Conservation (phyloP, 805 yeast genomes). For the Teunomyces atbi region DNA sequence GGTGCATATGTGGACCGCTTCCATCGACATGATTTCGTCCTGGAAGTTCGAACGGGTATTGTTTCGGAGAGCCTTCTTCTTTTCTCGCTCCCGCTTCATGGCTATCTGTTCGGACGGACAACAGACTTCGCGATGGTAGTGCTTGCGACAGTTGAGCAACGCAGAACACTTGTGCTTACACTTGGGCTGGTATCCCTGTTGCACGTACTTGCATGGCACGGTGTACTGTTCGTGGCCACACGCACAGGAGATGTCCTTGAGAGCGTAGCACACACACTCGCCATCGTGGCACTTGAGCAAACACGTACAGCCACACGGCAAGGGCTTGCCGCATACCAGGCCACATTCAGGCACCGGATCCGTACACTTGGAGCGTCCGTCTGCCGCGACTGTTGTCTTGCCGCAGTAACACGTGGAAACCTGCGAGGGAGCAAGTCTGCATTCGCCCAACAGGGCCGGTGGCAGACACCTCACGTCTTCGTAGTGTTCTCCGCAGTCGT, state of each 20-base stretch:
- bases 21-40: slow-evolving; percentile 59
- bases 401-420: slow-evolving; percentile 82
- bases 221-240: slow-evolving; percentile 59
- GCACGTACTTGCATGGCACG: slow-evolving; percentile 64
- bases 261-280: slow-evolving; percentile 62
- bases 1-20: slow-evolving; percentile 73
- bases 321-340: slow-evolving; percentile 55
- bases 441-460: slow-evolving; percentile 24
- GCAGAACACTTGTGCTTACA: slow-evolving; percentile 76
- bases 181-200: slow-evolving; percentile 50
- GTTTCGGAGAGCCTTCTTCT: slow-evolving; percentile 49
- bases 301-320: slow-evolving; percentile 76
- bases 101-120: slow-evolving; percentile 70
- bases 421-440: slow-evolving; percentile 62
- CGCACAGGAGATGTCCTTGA: slow-evolving; percentile 53
- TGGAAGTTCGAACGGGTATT: slow-evolving; percentile 37
- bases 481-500: slow-evolving; percentile 64
- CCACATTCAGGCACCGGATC: slow-evolving; percentile 82
- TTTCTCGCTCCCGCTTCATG: slow-evolving; percentile 50
- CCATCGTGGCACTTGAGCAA: slow-evolving; percentile 74
- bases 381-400: slow-evolving; percentile 45
- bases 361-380: slow-evolving; percentile 57
- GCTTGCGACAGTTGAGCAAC: slow-evolving; percentile 75
- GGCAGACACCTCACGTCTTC: slow-evolving; percentile 57
- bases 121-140: slow-evolving; percentile 66